These are phyloP conservation scores for Ophiobolus disseminans DNA, from an alignment of 2,329 filamentous ascomycete genomes.

Conservation along the genomic window DNA sequence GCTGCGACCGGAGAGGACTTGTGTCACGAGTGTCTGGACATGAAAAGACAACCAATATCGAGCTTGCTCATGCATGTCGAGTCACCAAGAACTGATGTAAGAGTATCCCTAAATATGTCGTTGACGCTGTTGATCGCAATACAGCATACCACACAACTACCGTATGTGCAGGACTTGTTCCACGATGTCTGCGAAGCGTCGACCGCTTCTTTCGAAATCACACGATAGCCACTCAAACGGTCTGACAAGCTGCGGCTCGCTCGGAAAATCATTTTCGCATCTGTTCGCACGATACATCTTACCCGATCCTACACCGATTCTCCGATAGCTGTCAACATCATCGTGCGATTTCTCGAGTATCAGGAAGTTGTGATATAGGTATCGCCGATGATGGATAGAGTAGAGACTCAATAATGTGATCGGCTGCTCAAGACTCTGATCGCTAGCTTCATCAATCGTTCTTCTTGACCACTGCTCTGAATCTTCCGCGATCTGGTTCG, in stretches of 20 bases:
- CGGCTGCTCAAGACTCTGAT: neutral
- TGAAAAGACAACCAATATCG: no score
- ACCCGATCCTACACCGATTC: neutral
- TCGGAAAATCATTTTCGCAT: neutral
- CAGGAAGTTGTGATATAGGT: constrained; percentile 1
- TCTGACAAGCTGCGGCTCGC: neutral
- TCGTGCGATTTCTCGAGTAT: neutral
- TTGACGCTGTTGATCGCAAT: no score
- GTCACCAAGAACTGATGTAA: no score
- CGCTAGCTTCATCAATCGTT: no score
- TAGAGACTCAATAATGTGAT: constrained; percentile 1
- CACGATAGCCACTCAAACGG: constrained; percentile 1
- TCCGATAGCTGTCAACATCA: neutral
- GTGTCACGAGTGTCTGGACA: neutral
- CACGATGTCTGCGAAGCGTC: neutral
- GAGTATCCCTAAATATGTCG: no score
- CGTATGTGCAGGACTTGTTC: neutral
- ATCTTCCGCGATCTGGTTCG: no score
- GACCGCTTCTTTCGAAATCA: neutral
- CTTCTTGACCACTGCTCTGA: no score
- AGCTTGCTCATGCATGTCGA: no score
- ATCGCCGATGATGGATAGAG: neutral
- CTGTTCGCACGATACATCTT: neutral
- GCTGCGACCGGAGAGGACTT: neutral
- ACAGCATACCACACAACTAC: no score